Evolutionary conservation across 1,284 basidiomycete species (phyloP).

Genomic region (Austroboletus niveus): DNA sequence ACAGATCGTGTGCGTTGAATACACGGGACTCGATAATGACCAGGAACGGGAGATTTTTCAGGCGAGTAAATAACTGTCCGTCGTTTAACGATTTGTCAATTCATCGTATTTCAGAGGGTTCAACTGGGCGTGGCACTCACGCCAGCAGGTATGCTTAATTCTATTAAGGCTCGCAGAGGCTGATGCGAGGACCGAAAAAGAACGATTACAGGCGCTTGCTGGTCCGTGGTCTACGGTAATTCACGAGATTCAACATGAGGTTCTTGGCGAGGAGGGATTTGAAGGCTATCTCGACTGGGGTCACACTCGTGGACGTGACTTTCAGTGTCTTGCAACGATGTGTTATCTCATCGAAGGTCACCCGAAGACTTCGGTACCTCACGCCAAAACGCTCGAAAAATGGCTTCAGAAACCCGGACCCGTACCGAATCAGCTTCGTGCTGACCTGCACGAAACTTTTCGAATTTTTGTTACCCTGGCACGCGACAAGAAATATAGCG

Average conservation of each 20-base stretch:
- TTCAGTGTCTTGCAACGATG: constrained; percentile 45
- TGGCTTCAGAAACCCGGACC: constrained; percentile 35
- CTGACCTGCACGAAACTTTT: constrained; percentile 40
- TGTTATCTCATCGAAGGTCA: constrained; percentile 41
- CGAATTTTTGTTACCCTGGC: constrained; percentile 41
- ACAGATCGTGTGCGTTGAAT: constrained; percentile 53
- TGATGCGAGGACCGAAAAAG: constrained; percentile 24
- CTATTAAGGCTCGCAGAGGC: background rate
- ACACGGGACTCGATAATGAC: constrained; percentile 37
- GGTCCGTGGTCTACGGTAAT: constrained; percentile 44
- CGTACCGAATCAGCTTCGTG: constrained; percentile 32
- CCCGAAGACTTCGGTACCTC: constrained; percentile 32
- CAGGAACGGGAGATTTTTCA: constrained; percentile 37
- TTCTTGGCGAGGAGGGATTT: constrained; percentile 43
- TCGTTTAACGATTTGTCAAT: background rate
- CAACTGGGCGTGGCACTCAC: constrained; percentile 39
- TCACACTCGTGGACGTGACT: constrained; percentile 45
- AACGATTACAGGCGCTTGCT: constrained; percentile 46
- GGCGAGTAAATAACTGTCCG: constrained; percentile 20
- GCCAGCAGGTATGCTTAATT: constrained; percentile 39
- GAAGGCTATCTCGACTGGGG: constrained; percentile 46
- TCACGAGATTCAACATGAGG: constrained; percentile 39
- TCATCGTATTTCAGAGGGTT: constrained; percentile 38
- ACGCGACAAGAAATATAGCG: constrained; percentile 35
- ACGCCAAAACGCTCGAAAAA: constrained; percentile 38